phyloP scores from a whole-genome alignment of 1,284 basidiomycete species.

The Fistulinella cinereoalba region DNA sequence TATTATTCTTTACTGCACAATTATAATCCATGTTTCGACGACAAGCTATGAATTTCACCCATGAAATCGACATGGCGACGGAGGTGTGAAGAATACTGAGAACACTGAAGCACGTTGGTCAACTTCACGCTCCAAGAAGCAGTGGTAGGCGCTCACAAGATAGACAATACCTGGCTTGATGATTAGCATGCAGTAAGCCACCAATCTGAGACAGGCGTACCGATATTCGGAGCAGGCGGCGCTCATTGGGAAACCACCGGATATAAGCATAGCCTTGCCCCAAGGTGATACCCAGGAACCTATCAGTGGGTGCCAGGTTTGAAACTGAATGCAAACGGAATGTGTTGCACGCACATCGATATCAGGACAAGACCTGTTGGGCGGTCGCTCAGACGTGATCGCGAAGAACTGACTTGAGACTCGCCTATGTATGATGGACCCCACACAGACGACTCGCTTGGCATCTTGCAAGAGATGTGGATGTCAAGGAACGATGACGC shows the following conservation, averaged over 20 bases:
- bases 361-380: neutral
- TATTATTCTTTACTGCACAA: neutral
- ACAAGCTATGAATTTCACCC: constrained; percentile 8
- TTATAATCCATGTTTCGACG: neutral
- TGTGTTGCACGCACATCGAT: neutral
- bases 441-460: neutral
- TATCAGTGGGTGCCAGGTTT: neutral
- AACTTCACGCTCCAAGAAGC: neutral
- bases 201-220: neutral
- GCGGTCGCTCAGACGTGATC: too few relatives aligned
- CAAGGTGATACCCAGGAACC: constrained; percentile 6
- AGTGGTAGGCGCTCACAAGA: neutral
- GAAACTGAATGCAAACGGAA: neutral
- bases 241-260: constrained; percentile 5
- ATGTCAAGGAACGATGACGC: neutral
- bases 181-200: neutral
- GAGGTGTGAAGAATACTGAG: neutral
- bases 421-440: constrained; percentile 1
- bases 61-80: neutral
- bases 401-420: neutral
- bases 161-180: neutral
- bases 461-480: neutral
- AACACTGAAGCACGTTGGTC: neutral
- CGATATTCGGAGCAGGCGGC: neutral
- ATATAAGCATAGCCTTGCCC: constrained; percentile 7